Percentiles rank a stretch among this genome's conserved stretches.
phyloP scores from a whole-genome alignment of 83 land plant genomes.

The Diphasiastrum complanatum region DNA sequence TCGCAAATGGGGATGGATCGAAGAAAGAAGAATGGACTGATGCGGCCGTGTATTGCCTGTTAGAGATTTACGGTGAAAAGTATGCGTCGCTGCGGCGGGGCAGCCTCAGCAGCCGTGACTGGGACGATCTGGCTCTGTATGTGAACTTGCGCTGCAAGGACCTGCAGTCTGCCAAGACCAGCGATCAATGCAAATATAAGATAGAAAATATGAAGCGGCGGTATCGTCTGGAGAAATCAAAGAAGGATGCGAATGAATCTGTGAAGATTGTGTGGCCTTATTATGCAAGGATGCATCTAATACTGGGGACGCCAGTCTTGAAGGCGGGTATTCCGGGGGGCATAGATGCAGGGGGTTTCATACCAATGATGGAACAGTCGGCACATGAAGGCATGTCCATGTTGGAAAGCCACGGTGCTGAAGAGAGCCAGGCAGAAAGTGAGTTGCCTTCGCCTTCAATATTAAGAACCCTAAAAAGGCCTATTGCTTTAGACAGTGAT shows the following conservation, averaged over 20 bases:
- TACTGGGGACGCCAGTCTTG: background rate
- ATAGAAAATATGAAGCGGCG: background rate
- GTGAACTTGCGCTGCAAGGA: background rate
- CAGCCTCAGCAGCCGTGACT: background rate
- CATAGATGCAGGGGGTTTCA: background rate
- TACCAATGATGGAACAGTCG: background rate
- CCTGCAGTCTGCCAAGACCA: background rate
- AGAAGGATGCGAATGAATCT: background rate
- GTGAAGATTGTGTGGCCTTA: background rate
- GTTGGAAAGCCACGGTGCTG: background rate
- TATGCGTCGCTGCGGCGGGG: too few relatives aligned
- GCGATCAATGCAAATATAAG: too few relatives aligned
- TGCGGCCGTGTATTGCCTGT: too few relatives aligned
- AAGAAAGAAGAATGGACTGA: too few relatives aligned
- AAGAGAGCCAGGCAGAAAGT: background rate
- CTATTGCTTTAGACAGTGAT: background rate
- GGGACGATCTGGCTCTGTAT: background rate
- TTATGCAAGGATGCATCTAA: background rate
- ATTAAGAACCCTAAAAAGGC: background rate
- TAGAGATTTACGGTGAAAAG: too few relatives aligned
- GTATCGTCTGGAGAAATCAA: background rate
- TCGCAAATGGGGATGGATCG: too few relatives aligned
- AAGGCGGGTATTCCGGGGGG: background rate
- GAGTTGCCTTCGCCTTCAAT: background rate
- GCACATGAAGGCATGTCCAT: slow-evolving; percentile 1